phyloP scores from a whole-genome alignment of 2,329 filamentous ascomycete species.

The Colletotrichum liriopes region DNA sequence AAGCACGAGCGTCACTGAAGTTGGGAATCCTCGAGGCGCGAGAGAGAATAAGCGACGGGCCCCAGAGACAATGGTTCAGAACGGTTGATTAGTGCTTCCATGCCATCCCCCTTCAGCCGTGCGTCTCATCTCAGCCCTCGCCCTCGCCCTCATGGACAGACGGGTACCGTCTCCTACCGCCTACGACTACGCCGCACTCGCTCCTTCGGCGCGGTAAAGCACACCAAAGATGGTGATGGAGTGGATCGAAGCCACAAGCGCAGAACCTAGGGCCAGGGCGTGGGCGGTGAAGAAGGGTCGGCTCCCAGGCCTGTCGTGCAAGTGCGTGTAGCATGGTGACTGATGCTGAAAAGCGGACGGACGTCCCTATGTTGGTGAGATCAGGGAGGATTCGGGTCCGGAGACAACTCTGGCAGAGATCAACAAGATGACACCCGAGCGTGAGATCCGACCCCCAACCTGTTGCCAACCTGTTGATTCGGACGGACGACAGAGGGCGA shows the following conservation, averaged over 20 bases:
- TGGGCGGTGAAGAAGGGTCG: constrained; percentile 11
- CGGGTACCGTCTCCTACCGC: neutral
- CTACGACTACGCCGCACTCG: neutral
- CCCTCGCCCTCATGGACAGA: constrained; percentile 13
- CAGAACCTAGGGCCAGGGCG: neutral
- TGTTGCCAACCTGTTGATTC: constrained; percentile 14
- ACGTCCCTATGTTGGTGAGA: constrained; percentile 7
- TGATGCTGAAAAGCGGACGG: neutral
- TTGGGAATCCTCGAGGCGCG: neutral
- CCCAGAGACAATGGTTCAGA: constrained; percentile 15
- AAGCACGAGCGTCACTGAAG: neutral
- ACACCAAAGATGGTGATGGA: neutral
- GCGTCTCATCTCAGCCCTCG: constrained; percentile 36
- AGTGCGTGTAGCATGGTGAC: neutral
- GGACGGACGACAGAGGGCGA: constrained; percentile 11
- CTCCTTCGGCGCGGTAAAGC: neutral
- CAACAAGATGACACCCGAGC: constrained; percentile 14
- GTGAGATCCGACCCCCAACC: neutral
- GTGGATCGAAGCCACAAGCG: constrained; percentile 19
- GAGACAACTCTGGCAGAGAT: constrained; percentile 1
- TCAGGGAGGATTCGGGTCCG: constrained; percentile 18
- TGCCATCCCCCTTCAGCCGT: constrained; percentile 13
- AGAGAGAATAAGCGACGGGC: constrained; percentile 13
- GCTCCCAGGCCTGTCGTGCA: neutral
- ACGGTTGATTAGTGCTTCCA: constrained; percentile 17